Conservation (phyloP, 495 filamentous ascomycete species). For the Aspergillus steynii region DNA sequence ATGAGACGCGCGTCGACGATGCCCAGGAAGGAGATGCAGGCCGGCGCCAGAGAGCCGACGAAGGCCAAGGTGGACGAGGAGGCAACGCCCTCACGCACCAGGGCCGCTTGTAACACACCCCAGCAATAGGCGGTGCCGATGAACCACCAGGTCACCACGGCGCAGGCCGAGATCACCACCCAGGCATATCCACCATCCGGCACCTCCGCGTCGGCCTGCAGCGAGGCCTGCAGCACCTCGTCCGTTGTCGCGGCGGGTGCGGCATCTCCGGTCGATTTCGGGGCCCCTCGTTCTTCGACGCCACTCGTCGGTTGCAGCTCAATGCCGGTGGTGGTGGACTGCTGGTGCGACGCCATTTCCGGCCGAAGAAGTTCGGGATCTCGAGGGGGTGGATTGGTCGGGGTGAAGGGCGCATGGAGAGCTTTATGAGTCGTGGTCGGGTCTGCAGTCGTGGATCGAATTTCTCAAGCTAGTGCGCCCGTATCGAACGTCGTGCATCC, state of each 20-base stretch:
- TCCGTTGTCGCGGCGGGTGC: constrained; percentile 20
- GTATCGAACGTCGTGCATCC: no score
- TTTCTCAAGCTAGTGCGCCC: no score
- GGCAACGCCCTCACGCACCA: constrained; percentile 47
- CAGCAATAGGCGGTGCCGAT: constrained; percentile 54
- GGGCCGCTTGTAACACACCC: constrained; percentile 58
- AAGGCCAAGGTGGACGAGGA: constrained; percentile 55
- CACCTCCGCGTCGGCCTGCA: constrained; percentile 47
- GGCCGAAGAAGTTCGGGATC: no score
- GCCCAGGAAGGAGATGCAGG: constrained; percentile 49
- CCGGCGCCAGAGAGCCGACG: constrained; percentile 52
- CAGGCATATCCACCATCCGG: constrained; percentile 63
- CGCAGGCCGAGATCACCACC: constrained; percentile 54
- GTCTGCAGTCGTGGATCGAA: no score
- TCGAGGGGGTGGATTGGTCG: no score
- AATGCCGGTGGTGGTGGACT: constrained; percentile 10
- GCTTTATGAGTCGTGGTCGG: no score
- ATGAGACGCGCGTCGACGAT: constrained; percentile 52
- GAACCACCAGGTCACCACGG: constrained; percentile 54
- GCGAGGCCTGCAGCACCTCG: constrained; percentile 50
- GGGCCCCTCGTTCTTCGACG: constrained; percentile 1
- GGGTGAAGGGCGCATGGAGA: no score
- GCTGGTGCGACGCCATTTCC: not conserved
- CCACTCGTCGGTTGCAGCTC: constrained; percentile 6
- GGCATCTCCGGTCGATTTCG: not conserved